Base-by-base conservation (phyloP, 306 rosid species). In the Lathyrus sativus region DNA sequence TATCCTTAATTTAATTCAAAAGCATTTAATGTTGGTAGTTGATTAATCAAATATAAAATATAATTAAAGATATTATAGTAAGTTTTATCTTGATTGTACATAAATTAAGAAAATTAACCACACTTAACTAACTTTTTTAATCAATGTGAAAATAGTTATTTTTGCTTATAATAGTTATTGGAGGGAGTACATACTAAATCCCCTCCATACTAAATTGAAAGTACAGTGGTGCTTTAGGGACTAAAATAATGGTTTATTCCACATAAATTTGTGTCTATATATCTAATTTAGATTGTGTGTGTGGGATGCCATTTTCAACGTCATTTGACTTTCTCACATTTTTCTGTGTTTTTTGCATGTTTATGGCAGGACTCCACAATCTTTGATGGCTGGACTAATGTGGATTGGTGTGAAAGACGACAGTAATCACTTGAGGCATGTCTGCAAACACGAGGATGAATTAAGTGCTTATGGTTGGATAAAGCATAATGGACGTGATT, bases 361-460 rank as follows among this genome's bases (percentile, higher is more conserved):
- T 65, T 72, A 41, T 72, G 33, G 43, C 85, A 90, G 98, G 91
- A 85, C 97, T 74, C 96, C 96, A 62, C 85, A 77, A 75, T 93
- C 98, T 51, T 80, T 93, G 85, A 74, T 93, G 33, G 97, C 91
- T 48, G 97, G 98, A 49, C 79, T 93, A 50, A 93, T 93, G 98
- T 93, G 98, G 97, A 78, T 88, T 59, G 91, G 86, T 66, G 79
- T 88, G 64, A 86, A 87, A 84, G 96, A 90, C 0, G 96, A 80
- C 5, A 78, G 29, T 22, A 71, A 73, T 62, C 75, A 84, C 78
- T 26, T 78, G 28, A 79, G 88, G 43, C 88, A 79, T 79, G 78
- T 78, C 8, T 93, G 98, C 73, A 86, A 79, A 72, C 76, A 82
- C 37, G 91, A 92, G 62, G 97, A 90, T 79, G 96, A 67, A 28